These are phyloP conservation scores for Diaporthe sp. DNA, from an alignment of 2,329 filamentous ascomycete genomes.

Conservation along the genomic window DNA sequence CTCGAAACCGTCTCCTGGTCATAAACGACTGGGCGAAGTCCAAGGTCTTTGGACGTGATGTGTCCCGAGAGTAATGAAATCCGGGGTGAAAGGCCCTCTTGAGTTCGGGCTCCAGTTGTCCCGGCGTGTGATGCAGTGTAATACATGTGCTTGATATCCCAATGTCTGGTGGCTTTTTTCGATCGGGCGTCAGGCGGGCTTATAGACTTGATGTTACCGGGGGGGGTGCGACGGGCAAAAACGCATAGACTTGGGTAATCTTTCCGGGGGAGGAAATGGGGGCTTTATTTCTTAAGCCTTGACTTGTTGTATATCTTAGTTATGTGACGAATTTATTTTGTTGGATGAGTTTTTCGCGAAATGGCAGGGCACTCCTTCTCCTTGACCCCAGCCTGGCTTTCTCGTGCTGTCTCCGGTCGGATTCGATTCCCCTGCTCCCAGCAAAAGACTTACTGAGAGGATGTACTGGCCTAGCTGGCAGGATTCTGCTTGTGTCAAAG, in stretches of 20 bases:
- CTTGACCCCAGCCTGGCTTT: background rate
- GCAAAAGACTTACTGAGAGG: background rate
- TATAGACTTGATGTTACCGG: constrained; percentile 24
- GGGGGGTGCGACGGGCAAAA: constrained; percentile 8
- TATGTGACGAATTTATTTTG: constrained; percentile 26
- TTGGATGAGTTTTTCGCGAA: background rate
- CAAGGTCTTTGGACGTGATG: constrained; percentile 94
- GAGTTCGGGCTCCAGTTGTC: background rate
- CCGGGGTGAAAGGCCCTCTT: background rate
- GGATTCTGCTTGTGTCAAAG: background rate
- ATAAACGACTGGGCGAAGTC: constrained; percentile 97
- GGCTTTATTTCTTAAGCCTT: constrained; percentile 19
- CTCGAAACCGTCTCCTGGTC: constrained; percentile 93
- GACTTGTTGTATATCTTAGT: constrained; percentile 23
- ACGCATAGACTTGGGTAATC: constrained; percentile 23
- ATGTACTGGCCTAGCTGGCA: background rate
- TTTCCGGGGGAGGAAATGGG: background rate
- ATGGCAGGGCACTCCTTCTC: background rate
- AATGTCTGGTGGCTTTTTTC: constrained; percentile 21
- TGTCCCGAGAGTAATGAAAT: constrained; percentile 77
- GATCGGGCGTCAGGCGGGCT: constrained; percentile 24
- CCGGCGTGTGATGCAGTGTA: constrained; percentile 20
- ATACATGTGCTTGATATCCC: constrained; percentile 29
- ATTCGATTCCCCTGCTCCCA: background rate
- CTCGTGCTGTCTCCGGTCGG: background rate